Base-by-base conservation (phyloP, 768 basidiomycete species). In the Tylopilus subfusipes region DNA sequence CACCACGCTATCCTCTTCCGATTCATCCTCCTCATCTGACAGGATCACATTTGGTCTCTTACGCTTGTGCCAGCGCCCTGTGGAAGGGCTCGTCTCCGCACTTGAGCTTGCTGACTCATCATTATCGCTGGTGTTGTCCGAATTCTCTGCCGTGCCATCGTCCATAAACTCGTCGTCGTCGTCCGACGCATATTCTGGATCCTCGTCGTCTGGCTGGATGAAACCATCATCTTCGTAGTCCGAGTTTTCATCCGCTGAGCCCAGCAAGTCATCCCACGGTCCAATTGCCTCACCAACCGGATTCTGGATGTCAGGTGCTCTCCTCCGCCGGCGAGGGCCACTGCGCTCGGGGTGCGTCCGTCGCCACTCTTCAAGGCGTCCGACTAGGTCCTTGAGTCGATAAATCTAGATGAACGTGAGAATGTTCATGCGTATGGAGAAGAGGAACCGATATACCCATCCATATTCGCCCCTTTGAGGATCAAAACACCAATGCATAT, bases 281-380 rank as follows among this genome's bases (percentile, higher is more conserved):
- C 63, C 64, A 10, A 65, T 19, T 2, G 50, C 46, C 14, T 64
- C 56, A 14, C 63, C 56, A 6, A 50, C 48, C 0, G 56, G 63
- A 40, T 63, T 58, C 40, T 54, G 52, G 11, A 63, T 51, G 16
- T 27, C 0, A 12, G 42, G 49, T 5, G 25, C 27, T 24, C 27
- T 51, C 36, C 62, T 49, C 33, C 29, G 45, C 24, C 8, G 38
- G 11, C 52, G 51, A 10, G 58, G 55, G 2, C 48, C 6, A 1
- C 45, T 16, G n/a, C 50, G 56, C 31, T 54, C 51, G 1, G 63
- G 60, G 16, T 59, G 63, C 8, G 21, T 50, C n/a, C 21, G 18
- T 36, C 53, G 50, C 55, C 55, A 56, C 5, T 45, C 51, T 16
- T 49, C 5, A n/a, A 59, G 53, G 18, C 60, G 64, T 21, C 5